These are phyloP conservation scores for Paraphoma chrysanthemicola DNA, from an alignment of 2,329 filamentous ascomycete species.

Conservation along the genomic window DNA sequence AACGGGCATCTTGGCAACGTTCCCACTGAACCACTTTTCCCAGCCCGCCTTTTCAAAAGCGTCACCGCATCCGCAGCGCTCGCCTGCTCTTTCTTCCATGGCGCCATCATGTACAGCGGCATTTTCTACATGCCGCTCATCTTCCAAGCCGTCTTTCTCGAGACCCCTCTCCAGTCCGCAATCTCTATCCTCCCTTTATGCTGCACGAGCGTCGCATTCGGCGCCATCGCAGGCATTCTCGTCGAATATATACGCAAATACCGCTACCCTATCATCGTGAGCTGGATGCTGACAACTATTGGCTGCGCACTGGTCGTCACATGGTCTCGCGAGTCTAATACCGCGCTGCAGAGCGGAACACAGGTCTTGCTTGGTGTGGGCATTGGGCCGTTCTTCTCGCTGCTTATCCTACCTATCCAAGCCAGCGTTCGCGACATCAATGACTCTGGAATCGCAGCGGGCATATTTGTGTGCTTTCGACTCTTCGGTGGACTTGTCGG, in stretches of 20 bases:
- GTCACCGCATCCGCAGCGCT: slow-evolving; percentile 58
- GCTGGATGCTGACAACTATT: slow-evolving; percentile 65
- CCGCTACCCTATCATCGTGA: slow-evolving; percentile 64
- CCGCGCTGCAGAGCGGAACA: neutral
- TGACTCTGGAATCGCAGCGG: slow-evolving; percentile 46
- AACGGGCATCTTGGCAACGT: neutral
- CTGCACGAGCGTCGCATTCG: slow-evolving; percentile 50
- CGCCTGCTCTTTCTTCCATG: slow-evolving; percentile 62
- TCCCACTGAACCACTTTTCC: slow-evolving; percentile 21
- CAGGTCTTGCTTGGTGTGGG: slow-evolving; percentile 19
- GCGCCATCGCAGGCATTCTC: neutral
- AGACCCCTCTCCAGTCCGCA: slow-evolving; percentile 40
- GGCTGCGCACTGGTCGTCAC: slow-evolving; percentile 62
- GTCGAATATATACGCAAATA: slow-evolving; percentile 60
- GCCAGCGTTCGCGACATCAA: slow-evolving; percentile 41
- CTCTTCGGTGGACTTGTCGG: slow-evolving; percentile 49
- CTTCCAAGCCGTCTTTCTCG: slow-evolving; percentile 45
- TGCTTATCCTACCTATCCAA: slow-evolving; percentile 40
- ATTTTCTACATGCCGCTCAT: slow-evolving; percentile 49
- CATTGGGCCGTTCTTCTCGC: slow-evolving; percentile 11
- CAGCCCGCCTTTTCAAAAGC: slow-evolving; percentile 53
- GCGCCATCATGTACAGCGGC: slow-evolving; percentile 51
- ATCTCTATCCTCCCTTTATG: slow-evolving; percentile 47
- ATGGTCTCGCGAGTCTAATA: neutral
- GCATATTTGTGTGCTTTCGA: slow-evolving; percentile 44